phyloP scores from a whole-genome alignment of 78 protist species.

The Chrysochromulina tobinii region DNA sequence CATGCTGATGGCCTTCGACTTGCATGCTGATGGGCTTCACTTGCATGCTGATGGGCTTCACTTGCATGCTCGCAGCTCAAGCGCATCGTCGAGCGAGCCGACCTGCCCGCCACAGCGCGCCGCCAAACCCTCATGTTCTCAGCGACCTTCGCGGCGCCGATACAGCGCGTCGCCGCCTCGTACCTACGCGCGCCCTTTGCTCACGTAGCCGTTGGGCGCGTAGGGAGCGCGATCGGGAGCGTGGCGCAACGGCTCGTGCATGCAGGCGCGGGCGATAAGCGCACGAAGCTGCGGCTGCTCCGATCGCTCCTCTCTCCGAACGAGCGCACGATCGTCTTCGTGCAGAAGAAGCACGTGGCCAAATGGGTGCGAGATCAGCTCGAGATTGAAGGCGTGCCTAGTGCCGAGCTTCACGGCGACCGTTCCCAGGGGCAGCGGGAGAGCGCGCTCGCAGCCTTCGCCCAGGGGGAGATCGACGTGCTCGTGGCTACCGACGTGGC shows the following conservation, averaged over 20 bases:
- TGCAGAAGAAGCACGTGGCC: too few species aligned
- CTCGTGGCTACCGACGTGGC: slow-evolving; percentile 87
- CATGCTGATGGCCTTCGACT: too few species aligned
- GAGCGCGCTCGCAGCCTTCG: slow-evolving; percentile 55
- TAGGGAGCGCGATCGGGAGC: slow-evolving; percentile 92
- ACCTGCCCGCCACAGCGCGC: slow-evolving; percentile 78
- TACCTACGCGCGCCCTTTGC: slow-evolving; percentile 76
- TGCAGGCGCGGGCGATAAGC: not conserved
- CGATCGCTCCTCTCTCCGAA: not conserved
- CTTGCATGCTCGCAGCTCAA: slow-evolving; percentile 35
- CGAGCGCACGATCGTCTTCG: not conserved
- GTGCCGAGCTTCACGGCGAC: slow-evolving; percentile 80
- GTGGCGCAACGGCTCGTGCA: slow-evolving; percentile 70
- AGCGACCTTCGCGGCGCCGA: slow-evolving; percentile 96
- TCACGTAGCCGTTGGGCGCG: slow-evolving; percentile 92
- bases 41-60: too few species aligned
- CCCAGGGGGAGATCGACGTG: slow-evolving; percentile 52
- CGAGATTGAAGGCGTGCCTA: not conserved
- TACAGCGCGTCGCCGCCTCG: slow-evolving; percentile 92
- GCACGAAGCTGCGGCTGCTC: not conserved
- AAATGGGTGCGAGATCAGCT: not conserved
- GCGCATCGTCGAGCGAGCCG: slow-evolving; percentile 77
- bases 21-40: too few species aligned
- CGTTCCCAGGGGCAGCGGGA: slow-evolving; percentile 77
- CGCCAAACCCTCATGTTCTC: slow-evolving; percentile 97